Conservation (phyloP, 805 yeast genomes). For the Starmerella tilneyi region DNA sequence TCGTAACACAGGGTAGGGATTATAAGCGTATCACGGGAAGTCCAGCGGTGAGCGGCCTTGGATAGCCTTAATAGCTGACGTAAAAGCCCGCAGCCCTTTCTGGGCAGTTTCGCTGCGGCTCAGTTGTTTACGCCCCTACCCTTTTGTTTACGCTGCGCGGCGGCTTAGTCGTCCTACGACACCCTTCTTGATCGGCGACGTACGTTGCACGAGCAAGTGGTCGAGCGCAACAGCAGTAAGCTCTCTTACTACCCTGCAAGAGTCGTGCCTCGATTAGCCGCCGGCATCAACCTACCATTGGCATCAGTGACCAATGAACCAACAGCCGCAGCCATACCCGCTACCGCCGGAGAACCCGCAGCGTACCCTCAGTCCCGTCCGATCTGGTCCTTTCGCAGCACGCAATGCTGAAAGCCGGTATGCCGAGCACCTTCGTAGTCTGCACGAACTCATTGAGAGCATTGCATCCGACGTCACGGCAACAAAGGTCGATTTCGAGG, state of each 20-base stretch:
- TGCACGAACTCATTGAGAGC: slow-evolving; percentile 28
- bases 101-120: neutral
- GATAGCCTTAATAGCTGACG: neutral
- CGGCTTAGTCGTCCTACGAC: slow-evolving; percentile 4
- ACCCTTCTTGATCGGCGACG: neutral
- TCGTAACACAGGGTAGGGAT: slow-evolving; percentile 2
- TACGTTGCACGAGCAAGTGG: too few relatives aligned
- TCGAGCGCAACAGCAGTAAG: too few relatives aligned
- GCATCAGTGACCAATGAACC: neutral
- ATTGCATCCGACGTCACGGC: slow-evolving; percentile 31
- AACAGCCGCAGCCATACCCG: slow-evolving; percentile 19
- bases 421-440: slow-evolving; percentile 23
- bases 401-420: slow-evolving; percentile 17
- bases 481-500: slow-evolving; percentile 31
- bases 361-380: slow-evolving; percentile 24
- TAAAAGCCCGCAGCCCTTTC: slow-evolving; percentile 8
- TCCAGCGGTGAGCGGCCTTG: neutral
- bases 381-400: slow-evolving; percentile 24
- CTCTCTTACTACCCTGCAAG: too few relatives aligned
- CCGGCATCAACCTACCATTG: neutral
- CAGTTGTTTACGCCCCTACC: slow-evolving; percentile 7
- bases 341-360: slow-evolving; percentile 35
- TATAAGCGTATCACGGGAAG: neutral
- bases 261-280: too few relatives aligned
- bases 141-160: neutral